These are phyloP conservation scores for Fusarium albidum DNA, from an alignment of 2,329 filamentous ascomycete species.

Conservation along the genomic window DNA sequence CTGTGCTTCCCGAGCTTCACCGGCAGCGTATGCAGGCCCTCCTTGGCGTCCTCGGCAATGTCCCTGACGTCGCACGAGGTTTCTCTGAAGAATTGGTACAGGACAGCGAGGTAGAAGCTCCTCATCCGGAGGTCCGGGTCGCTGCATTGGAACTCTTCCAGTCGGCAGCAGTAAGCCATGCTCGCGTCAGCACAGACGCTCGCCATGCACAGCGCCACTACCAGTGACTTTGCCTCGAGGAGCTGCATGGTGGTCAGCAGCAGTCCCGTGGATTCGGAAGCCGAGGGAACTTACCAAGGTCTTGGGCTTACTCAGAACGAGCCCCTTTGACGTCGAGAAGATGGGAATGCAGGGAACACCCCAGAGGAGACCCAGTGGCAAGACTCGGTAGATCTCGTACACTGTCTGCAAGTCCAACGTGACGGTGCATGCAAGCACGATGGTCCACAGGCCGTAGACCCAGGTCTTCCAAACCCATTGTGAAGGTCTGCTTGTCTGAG, in stretches of 20 bases:
- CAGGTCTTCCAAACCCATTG: conserved; percentile 17
- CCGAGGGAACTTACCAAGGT: conserved; percentile 5
- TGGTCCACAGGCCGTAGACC: conserved; percentile 8
- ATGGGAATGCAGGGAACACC: conserved; percentile 14
- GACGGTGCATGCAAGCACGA: neutral
- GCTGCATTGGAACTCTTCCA: neutral
- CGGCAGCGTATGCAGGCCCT: conserved; percentile 9
- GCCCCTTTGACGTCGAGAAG: conserved; percentile 3
- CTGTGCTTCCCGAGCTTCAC: conserved; percentile 22
- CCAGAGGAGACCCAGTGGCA: conserved; percentile 21
- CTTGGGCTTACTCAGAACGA: conserved; percentile 14
- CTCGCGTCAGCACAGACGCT: conserved; percentile 12
- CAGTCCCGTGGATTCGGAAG: neutral
- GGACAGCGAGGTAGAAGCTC: conserved; percentile 13
- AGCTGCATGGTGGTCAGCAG: neutral
- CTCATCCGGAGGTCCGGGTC: neutral
- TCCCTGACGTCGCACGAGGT: conserved; percentile 19
- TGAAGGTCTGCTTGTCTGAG: neutral
- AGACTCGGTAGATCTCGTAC: conserved; percentile 19
- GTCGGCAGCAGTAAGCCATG: conserved; percentile 18
- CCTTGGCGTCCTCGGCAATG: conserved; percentile 14
- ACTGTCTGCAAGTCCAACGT: conserved; percentile 7
- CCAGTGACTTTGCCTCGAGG: conserved; percentile 17
- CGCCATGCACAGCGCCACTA: conserved; percentile 19
- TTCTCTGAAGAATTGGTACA: conserved; percentile 22